A percentile compares a stretch with the other conserved stretches of the same genome.
These are phyloP conservation scores for Penicillium sp. DNA, from an alignment of 2,329 filamentous ascomycete species.

Conservation along the genomic window DNA sequence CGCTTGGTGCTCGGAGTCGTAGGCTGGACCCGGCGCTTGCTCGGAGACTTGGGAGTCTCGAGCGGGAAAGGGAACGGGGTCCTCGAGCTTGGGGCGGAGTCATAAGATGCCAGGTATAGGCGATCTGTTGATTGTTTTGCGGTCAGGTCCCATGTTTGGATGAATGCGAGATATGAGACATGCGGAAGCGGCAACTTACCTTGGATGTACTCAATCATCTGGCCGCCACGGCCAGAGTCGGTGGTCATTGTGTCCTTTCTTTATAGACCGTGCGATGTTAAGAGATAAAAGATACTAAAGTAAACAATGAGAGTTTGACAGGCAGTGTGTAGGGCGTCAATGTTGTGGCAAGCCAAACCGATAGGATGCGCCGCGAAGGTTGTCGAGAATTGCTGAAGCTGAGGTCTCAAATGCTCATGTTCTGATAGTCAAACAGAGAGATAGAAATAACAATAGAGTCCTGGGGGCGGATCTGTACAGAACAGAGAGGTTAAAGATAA, in stretches of 20 bases:
- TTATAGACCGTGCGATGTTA: background rate
- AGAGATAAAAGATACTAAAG: constrained; percentile 2
- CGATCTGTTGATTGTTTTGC: constrained; percentile 58
- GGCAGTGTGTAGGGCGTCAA: constrained; percentile 4
- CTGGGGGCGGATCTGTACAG: constrained; percentile 7
- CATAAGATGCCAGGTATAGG: constrained; percentile 89
- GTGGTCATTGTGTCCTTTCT: constrained; percentile 41
- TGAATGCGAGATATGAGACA: constrained; percentile 31
- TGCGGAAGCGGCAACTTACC: constrained; percentile 53
- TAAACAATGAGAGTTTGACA: constrained; percentile 4
- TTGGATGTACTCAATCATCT: constrained; percentile 94
- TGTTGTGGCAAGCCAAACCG: constrained; percentile 6
- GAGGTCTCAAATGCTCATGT: constrained; percentile 28
- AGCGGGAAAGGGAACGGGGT: constrained; percentile 80
- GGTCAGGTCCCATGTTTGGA: constrained; percentile 10
- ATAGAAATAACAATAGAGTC: constrained; percentile 26
- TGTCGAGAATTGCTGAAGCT: constrained; percentile 8
- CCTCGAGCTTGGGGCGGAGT: constrained; percentile 69
- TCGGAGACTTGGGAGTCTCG: constrained; percentile 59
- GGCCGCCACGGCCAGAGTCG: constrained; percentile 63
- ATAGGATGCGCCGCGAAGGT: constrained; percentile 12
- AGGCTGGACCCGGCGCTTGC: constrained; percentile 62
- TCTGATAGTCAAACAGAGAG: constrained; percentile 15
- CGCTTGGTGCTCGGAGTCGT: constrained; percentile 52
- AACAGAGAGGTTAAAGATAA: constrained; percentile 18